Evolutionary conservation across 164 flowering plant species (phyloP).

Genomic region (Piper betle): DNA sequence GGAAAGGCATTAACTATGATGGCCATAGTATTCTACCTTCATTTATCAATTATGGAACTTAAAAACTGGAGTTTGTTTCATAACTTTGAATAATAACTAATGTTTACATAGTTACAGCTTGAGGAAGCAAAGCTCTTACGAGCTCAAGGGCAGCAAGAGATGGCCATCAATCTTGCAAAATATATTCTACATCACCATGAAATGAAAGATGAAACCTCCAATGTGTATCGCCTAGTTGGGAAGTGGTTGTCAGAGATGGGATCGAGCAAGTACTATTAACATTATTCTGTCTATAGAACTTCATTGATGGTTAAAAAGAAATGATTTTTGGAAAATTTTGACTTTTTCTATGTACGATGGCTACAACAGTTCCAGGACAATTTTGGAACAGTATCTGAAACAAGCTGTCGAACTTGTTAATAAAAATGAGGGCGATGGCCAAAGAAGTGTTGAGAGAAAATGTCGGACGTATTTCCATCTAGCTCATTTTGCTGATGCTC

Average conservation of each 20-base stretch:
- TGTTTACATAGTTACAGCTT: slow-evolving; percentile 30
- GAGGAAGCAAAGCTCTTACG: slow-evolving; percentile 94
- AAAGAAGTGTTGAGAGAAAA: slow-evolving; percentile 36
- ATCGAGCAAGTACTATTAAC: slow-evolving; percentile 75
- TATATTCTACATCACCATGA: slow-evolving; percentile 48
- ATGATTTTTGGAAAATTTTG: neutral
- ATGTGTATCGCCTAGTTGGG: slow-evolving; percentile 84
- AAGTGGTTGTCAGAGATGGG: slow-evolving; percentile 97
- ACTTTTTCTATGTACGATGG: slow-evolving; percentile 6
- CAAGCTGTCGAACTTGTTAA: slow-evolving; percentile 69
- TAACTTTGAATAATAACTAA: too few relatives aligned
- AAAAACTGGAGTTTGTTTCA: too few relatives aligned
- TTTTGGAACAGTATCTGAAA: slow-evolving; percentile 82
- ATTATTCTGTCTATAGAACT: neutral
- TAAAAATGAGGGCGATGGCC: slow-evolving; percentile 21
- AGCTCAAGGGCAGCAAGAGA: slow-evolving; percentile 86
- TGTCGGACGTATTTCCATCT: slow-evolving; percentile 84
- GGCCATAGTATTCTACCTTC: too few relatives aligned
- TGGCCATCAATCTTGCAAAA: slow-evolving; percentile 88
- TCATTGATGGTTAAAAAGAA: too few relatives aligned
- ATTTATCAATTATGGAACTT: too few relatives aligned
- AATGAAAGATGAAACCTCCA: slow-evolving; percentile 44
- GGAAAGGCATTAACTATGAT: too few relatives aligned
- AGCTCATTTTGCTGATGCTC: slow-evolving; percentile 93
- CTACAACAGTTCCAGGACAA: slow-evolving; percentile 78